Evolutionary conservation across 2,329 filamentous ascomycete species (phyloP).

Genomic region (Geosmithia morbida): DNA sequence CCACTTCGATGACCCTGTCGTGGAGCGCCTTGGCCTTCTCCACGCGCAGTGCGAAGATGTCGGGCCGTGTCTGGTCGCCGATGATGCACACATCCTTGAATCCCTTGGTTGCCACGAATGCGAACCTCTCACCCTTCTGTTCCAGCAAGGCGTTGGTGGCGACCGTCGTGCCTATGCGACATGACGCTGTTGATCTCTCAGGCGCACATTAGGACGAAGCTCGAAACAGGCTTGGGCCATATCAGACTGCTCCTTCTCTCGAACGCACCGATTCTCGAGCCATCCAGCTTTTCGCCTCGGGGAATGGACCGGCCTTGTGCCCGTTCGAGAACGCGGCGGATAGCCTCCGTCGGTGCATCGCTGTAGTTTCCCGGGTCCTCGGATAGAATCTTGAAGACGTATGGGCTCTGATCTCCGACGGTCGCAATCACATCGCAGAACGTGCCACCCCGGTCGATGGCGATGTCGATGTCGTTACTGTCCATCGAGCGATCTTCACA

Average conservation of each 20-base stretch:
- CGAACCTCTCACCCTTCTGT: slow-evolving; percentile 56
- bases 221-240: no score
- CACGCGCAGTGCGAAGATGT: slow-evolving; percentile 59
- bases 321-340: slow-evolving; percentile 48
- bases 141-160: slow-evolving; percentile 65
- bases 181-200: slow-evolving; percentile 39
- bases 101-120: slow-evolving; percentile 50
- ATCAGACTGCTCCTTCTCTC: no score
- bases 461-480: slow-evolving; percentile 5
- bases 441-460: slow-evolving; percentile 51
- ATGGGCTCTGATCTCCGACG: slow-evolving; percentile 32
- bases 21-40: slow-evolving; percentile 54
- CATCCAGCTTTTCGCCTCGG: slow-evolving; percentile 14
- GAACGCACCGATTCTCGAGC: slow-evolving; percentile 14
- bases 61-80: slow-evolving; percentile 57
- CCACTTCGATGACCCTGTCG: slow-evolving; percentile 52
- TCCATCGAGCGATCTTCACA: no score
- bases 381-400: slow-evolving; percentile 61
- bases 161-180: slow-evolving; percentile 64
- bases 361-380: slow-evolving; percentile 58
- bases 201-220: background rate
- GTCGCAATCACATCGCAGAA: slow-evolving; percentile 52
- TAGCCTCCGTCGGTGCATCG: slow-evolving; percentile 58
- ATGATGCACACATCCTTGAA: slow-evolving; percentile 62
- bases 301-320: slow-evolving; percentile 45